A percentile compares a stretch with the other conserved stretches of the same genome.
Evolutionary conservation across 2,329 filamentous ascomycete species (phyloP).

Genomic region (Arthrobotrys pseudoclavata): DNA sequence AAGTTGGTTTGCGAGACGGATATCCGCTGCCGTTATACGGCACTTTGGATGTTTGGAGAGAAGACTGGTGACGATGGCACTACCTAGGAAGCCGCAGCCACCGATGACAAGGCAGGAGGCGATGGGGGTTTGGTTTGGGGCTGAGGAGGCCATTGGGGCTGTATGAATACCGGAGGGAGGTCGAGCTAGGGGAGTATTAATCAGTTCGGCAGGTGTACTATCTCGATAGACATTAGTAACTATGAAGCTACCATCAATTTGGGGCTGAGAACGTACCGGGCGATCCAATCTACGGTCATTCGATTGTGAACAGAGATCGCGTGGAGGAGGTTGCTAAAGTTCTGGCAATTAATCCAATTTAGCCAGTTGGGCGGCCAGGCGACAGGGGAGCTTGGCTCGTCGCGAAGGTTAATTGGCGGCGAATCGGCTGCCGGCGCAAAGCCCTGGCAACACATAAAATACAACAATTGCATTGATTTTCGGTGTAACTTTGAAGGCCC

Average conservation of each 20-base stretch:
- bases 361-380: constrained; percentile 37
- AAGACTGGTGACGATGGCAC: constrained; percentile 82
- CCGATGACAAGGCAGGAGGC: constrained; percentile 75
- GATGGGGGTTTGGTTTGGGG: constrained; percentile 49
- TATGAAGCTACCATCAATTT: background rate
- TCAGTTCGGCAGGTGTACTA: background rate
- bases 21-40: constrained; percentile 78
- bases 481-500: too few species aligned
- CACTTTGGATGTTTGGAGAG: constrained; percentile 73
- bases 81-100: constrained; percentile 86
- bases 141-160: constrained; percentile 25
- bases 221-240: constrained; percentile 1
- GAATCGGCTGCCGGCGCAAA: constrained; percentile 28
- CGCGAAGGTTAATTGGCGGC: constrained; percentile 11
- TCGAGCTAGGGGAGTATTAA: background rate
- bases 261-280: background rate
- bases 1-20: constrained; percentile 77
- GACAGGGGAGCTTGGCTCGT: constrained; percentile 4
- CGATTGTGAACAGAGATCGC: background rate
- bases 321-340: background rate
- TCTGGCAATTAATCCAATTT: constrained; percentile 52
- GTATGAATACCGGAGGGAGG: background rate
- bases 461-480: background rate
- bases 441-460: constrained; percentile 28
- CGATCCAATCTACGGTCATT: background rate